A percentile compares a stretch with the other conserved stretches of the same genome.
phyloP scores from a whole-genome alignment of 1,139 yeast species.

The Scheffersomyces segobiensis region DNA sequence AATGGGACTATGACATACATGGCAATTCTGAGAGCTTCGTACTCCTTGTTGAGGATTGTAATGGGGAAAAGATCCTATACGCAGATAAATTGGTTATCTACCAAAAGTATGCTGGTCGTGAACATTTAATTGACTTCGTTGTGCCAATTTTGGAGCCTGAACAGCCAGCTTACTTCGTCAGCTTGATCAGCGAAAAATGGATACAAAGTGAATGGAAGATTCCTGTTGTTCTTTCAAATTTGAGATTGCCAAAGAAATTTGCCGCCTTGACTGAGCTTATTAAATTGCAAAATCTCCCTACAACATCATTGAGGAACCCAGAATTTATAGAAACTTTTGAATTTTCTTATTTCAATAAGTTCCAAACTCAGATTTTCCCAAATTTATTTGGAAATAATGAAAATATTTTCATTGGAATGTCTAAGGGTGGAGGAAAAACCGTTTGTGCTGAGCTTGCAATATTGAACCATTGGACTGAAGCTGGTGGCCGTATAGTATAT shows the following conservation, averaged over 20 bases:
- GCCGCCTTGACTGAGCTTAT: constrained; percentile 60
- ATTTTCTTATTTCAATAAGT: constrained; percentile 58
- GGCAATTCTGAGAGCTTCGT: constrained; percentile 66
- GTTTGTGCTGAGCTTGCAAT: constrained; percentile 73
- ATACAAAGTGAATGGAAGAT: constrained; percentile 66
- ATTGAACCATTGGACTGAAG: constrained; percentile 66
- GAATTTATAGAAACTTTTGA: constrained; percentile 49
- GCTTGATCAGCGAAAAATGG: constrained; percentile 82
- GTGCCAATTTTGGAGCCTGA: constrained; percentile 58
- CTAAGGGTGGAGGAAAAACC: constrained; percentile 79
- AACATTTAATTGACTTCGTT: constrained; percentile 64
- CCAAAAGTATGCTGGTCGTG: constrained; percentile 48
- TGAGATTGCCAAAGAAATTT: constrained; percentile 67
- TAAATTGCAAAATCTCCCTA: constrained; percentile 52
- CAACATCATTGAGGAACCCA: constrained; percentile 44
- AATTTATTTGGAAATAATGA: constrained; percentile 59
- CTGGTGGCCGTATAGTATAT: constrained; percentile 61
- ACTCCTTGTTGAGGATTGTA: constrained; percentile 77
- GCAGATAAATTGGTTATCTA: constrained; percentile 56
- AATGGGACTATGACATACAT: constrained; percentile 69
- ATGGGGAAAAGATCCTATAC: constrained; percentile 73
- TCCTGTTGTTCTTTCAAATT: constrained; percentile 58
- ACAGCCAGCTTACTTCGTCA: constrained; percentile 78
- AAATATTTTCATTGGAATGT: constrained; percentile 63
- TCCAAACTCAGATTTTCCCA: constrained; percentile 73